Conservation (phyloP, 2,329 filamentous ascomycete species). For the Xylaria hypoxylon region DNA sequence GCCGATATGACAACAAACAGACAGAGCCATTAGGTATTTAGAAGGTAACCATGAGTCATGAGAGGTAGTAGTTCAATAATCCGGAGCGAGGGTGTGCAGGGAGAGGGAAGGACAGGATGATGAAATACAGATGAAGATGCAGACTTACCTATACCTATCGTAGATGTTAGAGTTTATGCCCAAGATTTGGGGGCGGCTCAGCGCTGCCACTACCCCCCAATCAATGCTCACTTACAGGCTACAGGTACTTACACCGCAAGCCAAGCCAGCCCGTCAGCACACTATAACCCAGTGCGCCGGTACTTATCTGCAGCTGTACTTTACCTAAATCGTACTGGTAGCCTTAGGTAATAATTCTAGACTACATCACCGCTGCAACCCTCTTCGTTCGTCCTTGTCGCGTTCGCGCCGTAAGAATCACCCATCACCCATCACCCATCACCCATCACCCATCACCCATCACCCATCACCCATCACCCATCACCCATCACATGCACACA, state of each 20-base stretch:
- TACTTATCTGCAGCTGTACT: neutral
- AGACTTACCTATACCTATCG: neutral
- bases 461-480: too few species aligned
- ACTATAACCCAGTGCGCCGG: slow-evolving; percentile 8
- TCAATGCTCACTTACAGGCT: neutral
- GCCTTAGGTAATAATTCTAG: slow-evolving; percentile 6
- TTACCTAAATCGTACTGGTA: slow-evolving; percentile 3
- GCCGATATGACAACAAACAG: neutral
- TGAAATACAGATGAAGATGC: neutral
- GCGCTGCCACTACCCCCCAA: slow-evolving; percentile 11
- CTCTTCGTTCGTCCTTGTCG: neutral
- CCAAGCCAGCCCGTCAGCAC: slow-evolving; percentile 13
- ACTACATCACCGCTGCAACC: neutral
- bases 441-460: too few species aligned
- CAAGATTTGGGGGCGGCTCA: neutral
- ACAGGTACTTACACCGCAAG: neutral
- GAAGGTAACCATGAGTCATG: neutral
- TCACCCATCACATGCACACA: neutral
- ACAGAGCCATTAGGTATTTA: neutral
- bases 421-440: too few species aligned
- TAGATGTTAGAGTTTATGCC: too few species aligned
- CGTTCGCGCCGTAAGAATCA: neutral
- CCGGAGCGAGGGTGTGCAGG: neutral
- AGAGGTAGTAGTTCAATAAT: neutral
- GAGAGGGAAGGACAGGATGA: neutral